These are phyloP conservation scores for Sordariomycetes sp. DNA, from an alignment of 2,329 filamentous ascomycete species.

Conservation along the genomic window DNA sequence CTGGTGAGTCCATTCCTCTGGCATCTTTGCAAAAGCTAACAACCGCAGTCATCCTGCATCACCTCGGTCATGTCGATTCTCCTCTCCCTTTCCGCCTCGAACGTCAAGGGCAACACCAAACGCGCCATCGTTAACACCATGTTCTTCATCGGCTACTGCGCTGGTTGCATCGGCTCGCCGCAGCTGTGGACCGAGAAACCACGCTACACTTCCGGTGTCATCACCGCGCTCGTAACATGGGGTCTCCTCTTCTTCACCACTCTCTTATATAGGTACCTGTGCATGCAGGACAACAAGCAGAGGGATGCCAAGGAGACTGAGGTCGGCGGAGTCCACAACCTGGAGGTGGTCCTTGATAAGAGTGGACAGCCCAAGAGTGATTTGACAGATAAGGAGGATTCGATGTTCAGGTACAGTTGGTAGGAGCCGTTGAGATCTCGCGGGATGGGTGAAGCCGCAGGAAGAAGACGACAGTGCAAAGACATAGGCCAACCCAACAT, in stretches of 20 bases:
- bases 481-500: no score
- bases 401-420: conserved; percentile 20
- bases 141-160: conserved; percentile 16
- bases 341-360: conserved; percentile 11
- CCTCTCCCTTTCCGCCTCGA: conserved; percentile 20
- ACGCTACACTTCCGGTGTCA: conserved; percentile 34
- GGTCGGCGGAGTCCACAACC: conserved; percentile 1
- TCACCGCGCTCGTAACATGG: conserved; percentile 34
- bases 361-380: conserved; percentile 16
- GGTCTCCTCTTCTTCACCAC: conserved; percentile 23
- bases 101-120: conserved; percentile 20
- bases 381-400: conserved; percentile 24
- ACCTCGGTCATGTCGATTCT: conserved; percentile 30
- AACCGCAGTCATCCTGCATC: conserved; percentile 33
- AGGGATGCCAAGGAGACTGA: conserved; percentile 9
- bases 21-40: no score
- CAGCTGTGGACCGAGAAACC: conserved; percentile 37
- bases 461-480: no score
- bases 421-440: no score
- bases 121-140: conserved; percentile 12
- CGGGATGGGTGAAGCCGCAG: no score
- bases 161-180: conserved; percentile 22
- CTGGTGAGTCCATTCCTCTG: conserved; percentile 16
- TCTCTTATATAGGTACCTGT: conserved; percentile 22
- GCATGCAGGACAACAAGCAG: conserved; percentile 21